A percentile compares a stretch with the other conserved stretches of the same genome.
These are phyloP conservation scores for Suillus fuscotomentosus DNA, from an alignment of 768 basidiomycete species.

Conservation along the genomic window DNA sequence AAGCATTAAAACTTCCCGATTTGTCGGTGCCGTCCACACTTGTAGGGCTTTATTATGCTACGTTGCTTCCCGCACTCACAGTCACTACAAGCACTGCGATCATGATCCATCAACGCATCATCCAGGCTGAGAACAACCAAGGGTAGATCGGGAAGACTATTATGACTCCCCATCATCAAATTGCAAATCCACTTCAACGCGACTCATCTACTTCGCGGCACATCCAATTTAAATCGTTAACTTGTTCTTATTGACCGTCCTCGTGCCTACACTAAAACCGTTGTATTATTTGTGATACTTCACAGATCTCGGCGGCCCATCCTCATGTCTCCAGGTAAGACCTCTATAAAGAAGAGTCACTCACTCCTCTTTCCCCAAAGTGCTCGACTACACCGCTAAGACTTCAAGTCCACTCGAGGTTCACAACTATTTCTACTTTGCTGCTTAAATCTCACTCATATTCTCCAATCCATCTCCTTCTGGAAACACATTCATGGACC, in stretches of 20 bases:
- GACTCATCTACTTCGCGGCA: conserved; percentile 1
- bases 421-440: conserved; percentile 5
- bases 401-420: conserved; percentile 15
- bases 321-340: conserved; percentile 32
- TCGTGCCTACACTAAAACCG: conserved; percentile 28
- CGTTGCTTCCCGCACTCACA: not conserved
- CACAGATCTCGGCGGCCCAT: conserved; percentile 29
- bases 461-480: conserved; percentile 11
- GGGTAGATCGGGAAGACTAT: not conserved
- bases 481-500: conserved; percentile 50
- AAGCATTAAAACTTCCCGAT: not conserved
- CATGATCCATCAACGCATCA: not conserved
- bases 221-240: not conserved
- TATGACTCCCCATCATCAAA: not conserved
- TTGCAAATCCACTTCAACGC: not conserved
- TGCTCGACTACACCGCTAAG: conserved; percentile 22
- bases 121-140: not conserved
- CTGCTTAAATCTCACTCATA: conserved; percentile 4
- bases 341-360: conserved; percentile 13
- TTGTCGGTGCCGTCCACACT: not conserved
- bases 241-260: conserved; percentile 20
- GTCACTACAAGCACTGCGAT: not conserved
- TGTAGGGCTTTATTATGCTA: not conserved
- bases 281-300: not conserved
- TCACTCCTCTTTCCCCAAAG: conserved; percentile 17